phyloP scores from a whole-genome alignment of 176 grass and related monocot genomes.

The Paspalum notatum region DNA sequence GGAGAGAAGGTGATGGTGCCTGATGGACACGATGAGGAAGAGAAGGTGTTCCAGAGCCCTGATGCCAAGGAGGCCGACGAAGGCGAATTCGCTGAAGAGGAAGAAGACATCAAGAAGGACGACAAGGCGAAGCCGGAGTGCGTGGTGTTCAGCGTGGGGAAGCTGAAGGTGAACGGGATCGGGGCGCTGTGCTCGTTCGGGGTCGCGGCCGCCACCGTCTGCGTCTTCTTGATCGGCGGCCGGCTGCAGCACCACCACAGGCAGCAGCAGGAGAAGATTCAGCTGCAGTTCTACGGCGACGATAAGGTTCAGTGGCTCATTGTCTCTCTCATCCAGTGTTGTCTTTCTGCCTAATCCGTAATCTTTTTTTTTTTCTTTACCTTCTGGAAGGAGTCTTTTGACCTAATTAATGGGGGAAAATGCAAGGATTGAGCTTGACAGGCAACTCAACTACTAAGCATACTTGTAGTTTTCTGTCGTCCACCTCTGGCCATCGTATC shows the following conservation, averaged over 20 bases:
- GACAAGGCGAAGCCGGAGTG: slow-evolving; percentile 20
- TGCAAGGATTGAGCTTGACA: neutral
- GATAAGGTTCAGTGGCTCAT: slow-evolving; percentile 58
- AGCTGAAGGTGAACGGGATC: slow-evolving; percentile 68
- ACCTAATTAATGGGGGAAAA: neutral
- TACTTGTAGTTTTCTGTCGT: neutral
- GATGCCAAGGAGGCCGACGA: neutral
- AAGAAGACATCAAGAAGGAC: slow-evolving; percentile 15
- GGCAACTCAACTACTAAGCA: neutral
- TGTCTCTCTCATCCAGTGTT: neutral
- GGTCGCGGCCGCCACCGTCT: slow-evolving; percentile 68
- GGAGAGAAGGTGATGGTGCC: slow-evolving; percentile 12
- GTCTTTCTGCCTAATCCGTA: neutral
- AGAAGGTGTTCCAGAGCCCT: slow-evolving; percentile 24
- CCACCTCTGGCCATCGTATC: neutral
- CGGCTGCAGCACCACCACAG: slow-evolving; percentile 46
- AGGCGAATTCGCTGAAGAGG: neutral
- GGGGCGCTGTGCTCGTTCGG: slow-evolving; percentile 84
- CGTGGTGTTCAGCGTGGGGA: slow-evolving; percentile 58
- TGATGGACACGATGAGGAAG: slow-evolving; percentile 5
- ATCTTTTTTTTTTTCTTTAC: neutral
- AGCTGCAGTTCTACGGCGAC: slow-evolving; percentile 80
- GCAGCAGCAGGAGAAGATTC: slow-evolving; percentile 67
- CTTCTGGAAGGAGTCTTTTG: neutral
- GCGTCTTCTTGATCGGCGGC: slow-evolving; percentile 62